Conservation (phyloP, 129 eudicot genomes). For the Calendula officinalis region DNA sequence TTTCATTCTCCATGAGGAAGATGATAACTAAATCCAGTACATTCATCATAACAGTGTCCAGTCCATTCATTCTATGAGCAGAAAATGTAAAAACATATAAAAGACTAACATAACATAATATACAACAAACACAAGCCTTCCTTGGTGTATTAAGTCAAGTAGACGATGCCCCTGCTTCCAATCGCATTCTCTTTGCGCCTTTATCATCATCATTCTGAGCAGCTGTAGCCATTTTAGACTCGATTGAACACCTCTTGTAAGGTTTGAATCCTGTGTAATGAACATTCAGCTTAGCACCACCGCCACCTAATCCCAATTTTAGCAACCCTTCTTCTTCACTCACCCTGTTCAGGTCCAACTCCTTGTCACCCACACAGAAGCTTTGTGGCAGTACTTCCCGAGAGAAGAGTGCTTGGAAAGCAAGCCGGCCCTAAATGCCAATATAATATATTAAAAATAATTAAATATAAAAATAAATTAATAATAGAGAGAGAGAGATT, state of each 20-base stretch:
- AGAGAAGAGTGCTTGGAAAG: constrained; percentile 83
- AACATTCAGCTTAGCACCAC: constrained; percentile 46
- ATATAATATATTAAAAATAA: not conserved
- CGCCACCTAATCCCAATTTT: constrained; percentile 45
- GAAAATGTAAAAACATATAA: constrained; percentile 30
- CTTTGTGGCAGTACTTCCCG: constrained; percentile 85
- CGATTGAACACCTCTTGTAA: constrained; percentile 84
- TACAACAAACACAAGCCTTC: not conserved
- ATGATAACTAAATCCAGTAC: constrained; percentile 26
- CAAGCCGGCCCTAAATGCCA: constrained; percentile 72
- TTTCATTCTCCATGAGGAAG: constrained; percentile 26
- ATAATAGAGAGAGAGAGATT: not conserved
- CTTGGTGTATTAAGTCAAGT: constrained; percentile 33
- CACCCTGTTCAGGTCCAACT: constrained; percentile 52
- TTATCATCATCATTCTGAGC: constrained; percentile 52
- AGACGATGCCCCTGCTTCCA: constrained; percentile 56
- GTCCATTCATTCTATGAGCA: constrained; percentile 18
- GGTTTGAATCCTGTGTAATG: constrained; percentile 86
- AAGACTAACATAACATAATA: constrained; percentile 30
- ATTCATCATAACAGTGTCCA: constrained; percentile 11
- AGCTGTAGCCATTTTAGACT: constrained; percentile 51
- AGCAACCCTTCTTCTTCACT: constrained; percentile 38
- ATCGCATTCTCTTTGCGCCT: constrained; percentile 70
- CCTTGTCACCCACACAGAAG: constrained; percentile 41
- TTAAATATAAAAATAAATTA: not conserved